Conservation (phyloP, 139 green algal species). For the Mesotaenium endlicherianum region DNA sequence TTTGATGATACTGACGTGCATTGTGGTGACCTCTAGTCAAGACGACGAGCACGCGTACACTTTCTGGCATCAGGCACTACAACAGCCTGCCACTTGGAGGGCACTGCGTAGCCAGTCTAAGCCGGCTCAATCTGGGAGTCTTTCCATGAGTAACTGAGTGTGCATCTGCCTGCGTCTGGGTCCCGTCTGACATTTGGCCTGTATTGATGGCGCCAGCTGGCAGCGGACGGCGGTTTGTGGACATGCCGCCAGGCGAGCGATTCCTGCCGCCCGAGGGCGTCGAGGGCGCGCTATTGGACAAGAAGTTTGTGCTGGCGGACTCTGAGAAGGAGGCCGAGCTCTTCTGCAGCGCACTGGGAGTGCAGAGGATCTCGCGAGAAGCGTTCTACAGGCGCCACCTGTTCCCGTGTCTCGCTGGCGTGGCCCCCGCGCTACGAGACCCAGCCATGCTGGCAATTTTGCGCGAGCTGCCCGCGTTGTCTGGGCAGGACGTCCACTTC, state of each 20-base stretch:
- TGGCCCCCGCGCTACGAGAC: slow-evolving; percentile 6
- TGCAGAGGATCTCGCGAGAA: slow-evolving; percentile 39
- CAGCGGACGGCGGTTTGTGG: slow-evolving; percentile 13
- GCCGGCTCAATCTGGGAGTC: no score
- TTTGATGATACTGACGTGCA: no score
- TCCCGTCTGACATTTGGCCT: no score
- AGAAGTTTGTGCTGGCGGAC: slow-evolving; percentile 52
- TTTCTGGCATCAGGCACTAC: no score
- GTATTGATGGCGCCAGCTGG: no score
- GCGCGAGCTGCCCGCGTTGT: slow-evolving; percentile 30
- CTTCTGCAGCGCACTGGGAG: slow-evolving; percentile 54
- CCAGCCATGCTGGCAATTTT: slow-evolving; percentile 43
- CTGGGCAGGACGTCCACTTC: slow-evolving; percentile 11
- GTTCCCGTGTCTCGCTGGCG: slow-evolving; percentile 7
- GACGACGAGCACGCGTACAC: no score
- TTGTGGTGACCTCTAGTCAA: no score
- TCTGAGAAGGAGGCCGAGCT: slow-evolving; percentile 54
- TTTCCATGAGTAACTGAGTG: no score
- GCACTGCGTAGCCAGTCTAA: no score
- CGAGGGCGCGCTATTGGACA: slow-evolving; percentile 53
- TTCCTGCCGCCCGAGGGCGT: slow-evolving; percentile 58
- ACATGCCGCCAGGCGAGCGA: background rate
- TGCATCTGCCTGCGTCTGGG: no score
- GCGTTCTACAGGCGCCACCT: slow-evolving; percentile 57
- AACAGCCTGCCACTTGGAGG: no score